A percentile compares a stretch with the other conserved stretches of the same genome.
phyloP scores from a whole-genome alignment of 2,329 filamentous ascomycete species.

The Mycosphaerella sp. region DNA sequence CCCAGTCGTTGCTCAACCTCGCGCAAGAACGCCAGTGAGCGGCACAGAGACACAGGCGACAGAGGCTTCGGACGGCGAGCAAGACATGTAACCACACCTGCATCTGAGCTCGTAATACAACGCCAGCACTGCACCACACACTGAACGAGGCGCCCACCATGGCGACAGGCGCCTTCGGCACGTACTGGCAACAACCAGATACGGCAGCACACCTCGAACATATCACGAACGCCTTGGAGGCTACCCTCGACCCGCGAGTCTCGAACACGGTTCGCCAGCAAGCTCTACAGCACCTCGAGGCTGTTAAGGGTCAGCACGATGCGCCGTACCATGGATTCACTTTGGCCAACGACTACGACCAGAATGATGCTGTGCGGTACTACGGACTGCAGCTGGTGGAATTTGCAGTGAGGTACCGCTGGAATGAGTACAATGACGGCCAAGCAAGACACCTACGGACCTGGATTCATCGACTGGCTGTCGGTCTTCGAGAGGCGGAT shows the following conservation, averaged over 20 bases:
- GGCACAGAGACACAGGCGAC: constrained; percentile 1
- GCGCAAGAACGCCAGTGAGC: not conserved
- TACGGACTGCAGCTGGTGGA: constrained; percentile 91
- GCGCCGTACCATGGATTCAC: constrained; percentile 80
- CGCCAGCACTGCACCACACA: not conserved
- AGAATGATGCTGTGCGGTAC: constrained; percentile 78
- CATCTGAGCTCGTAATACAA: constrained; percentile 3
- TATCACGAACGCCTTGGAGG: constrained; percentile 78
- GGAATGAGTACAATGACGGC: constrained; percentile 63
- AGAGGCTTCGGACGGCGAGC: not conserved
- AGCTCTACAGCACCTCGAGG: constrained; percentile 79
- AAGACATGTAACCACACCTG: constrained; percentile 2
- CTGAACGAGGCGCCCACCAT: not conserved
- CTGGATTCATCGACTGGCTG: constrained; percentile 74
- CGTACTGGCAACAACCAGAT: constrained; percentile 20
- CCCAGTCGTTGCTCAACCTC: too few relatives aligned
- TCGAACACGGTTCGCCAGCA: constrained; percentile 74
- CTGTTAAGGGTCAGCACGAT: constrained; percentile 70
- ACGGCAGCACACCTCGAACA: constrained; percentile 45
- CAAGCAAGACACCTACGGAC: constrained; percentile 63
- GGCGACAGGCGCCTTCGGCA: constrained; percentile 17
- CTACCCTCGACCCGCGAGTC: constrained; percentile 78
- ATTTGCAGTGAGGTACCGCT: constrained; percentile 79
- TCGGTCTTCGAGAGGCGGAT: constrained; percentile 63
- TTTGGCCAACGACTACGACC: constrained; percentile 67